A percentile compares a stretch with the other conserved stretches of the same genome.
phyloP scores from a whole-genome alignment of 2,329 filamentous ascomycete genomes.

The Cercospora sesami region DNA sequence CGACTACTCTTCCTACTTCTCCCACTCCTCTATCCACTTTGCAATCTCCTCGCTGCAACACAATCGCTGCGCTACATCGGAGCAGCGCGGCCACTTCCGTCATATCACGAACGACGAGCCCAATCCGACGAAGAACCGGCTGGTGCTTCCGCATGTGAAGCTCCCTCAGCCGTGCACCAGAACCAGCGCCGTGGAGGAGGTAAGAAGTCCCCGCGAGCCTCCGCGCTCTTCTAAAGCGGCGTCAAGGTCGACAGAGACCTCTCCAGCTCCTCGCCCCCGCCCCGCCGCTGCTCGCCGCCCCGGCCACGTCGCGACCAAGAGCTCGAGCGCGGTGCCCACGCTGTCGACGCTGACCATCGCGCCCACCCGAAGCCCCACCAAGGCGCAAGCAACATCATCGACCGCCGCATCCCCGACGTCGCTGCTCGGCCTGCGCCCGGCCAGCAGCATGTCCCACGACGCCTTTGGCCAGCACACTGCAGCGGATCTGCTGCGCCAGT shows the following conservation, averaged over 20 bases:
- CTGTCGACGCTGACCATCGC: conserved; percentile 38
- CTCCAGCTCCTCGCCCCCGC: background rate
- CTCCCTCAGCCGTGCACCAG: conserved; percentile 12
- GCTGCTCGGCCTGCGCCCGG: conserved; percentile 18
- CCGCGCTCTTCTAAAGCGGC: conserved; percentile 18
- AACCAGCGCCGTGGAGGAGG: conserved; percentile 19
- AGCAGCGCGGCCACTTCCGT: conserved; percentile 1
- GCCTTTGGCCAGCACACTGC: conserved; percentile 46
- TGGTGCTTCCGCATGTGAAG: conserved; percentile 25
- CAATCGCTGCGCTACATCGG: conserved; percentile 1
- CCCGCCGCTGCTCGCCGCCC: conserved; percentile 26
- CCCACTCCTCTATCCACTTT: background rate
- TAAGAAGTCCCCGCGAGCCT: conserved; percentile 18
- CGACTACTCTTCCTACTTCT: background rate
- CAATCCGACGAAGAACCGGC: conserved; percentile 21
- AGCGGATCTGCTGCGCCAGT: conserved; percentile 59
- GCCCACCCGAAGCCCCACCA: conserved; percentile 18
- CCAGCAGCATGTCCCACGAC: conserved; percentile 36
- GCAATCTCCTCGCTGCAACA: background rate
- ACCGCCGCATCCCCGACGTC: conserved; percentile 7
- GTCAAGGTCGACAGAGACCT: conserved; percentile 10
- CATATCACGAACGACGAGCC: conserved; percentile 12
- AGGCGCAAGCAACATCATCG: conserved; percentile 18
- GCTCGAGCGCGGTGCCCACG: conserved; percentile 47
- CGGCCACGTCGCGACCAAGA: conserved; percentile 41